Conservation (phyloP, 139 green algal genomes). For the Chlorella sp. region DNA sequence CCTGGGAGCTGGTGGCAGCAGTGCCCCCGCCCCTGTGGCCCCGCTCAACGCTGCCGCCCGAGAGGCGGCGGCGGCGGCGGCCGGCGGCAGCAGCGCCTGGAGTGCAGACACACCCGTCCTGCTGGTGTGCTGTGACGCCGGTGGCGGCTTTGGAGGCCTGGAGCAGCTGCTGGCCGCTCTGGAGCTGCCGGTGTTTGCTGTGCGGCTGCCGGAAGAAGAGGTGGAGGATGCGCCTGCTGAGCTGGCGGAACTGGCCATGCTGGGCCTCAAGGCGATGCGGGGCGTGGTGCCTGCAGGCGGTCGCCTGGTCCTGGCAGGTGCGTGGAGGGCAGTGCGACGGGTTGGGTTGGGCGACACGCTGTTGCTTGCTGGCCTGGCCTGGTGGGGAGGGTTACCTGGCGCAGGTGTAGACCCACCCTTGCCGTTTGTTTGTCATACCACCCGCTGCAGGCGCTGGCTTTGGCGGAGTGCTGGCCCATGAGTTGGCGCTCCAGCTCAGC, state of each 20-base stretch:
- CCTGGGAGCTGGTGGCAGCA: background rate
- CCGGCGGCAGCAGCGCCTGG: background rate
- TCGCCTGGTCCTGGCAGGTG: constrained; percentile 50
- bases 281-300: background rate
- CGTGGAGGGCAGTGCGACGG: background rate
- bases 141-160: constrained; percentile 44
- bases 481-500: constrained; percentile 70
- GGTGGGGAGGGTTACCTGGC: too few species aligned
- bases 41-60: constrained; percentile 32
- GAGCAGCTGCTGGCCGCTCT: constrained; percentile 32
- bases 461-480: constrained; percentile 67
- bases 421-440: too few species aligned
- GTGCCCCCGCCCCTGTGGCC: background rate
- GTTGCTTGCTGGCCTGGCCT: too few species aligned
- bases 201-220: constrained; percentile 35
- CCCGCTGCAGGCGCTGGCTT: constrained; percentile 56
- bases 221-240: constrained; percentile 30
- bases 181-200: constrained; percentile 40
- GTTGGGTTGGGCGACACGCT: too few species aligned
- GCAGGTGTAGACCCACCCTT: too few species aligned
- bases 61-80: background rate
- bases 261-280: constrained; percentile 41
- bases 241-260: constrained; percentile 42
- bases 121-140: constrained; percentile 52
- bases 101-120: constrained; percentile 10